Conservation (phyloP, 2,329 filamentous ascomycete genomes). For the Penicillium decumbens region DNA sequence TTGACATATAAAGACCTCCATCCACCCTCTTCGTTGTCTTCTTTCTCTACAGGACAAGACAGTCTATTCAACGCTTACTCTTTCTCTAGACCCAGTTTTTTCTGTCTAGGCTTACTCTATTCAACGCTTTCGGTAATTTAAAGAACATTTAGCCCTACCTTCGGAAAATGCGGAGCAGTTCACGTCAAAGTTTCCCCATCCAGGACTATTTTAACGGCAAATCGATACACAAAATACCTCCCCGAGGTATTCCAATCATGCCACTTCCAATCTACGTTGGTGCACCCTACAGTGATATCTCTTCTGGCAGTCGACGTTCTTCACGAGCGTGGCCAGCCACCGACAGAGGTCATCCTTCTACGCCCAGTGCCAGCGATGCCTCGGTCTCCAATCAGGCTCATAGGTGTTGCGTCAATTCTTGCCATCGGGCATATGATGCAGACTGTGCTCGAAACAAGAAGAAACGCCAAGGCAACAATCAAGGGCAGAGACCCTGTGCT, state of each 20-base stretch:
- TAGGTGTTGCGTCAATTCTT: neutral
- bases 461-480: neutral
- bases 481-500: neutral
- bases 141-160: neutral
- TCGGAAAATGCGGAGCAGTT: neutral
- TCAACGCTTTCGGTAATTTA: neutral
- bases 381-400: neutral
- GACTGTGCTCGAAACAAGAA: neutral
- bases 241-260: constrained; percentile 15
- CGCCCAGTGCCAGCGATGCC: constrained; percentile 3
- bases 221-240: constrained; percentile 3
- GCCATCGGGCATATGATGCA: neutral
- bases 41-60: neutral
- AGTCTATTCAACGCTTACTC: neutral
- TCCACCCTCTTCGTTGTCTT: neutral
- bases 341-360: constrained; percentile 1
- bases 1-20: neutral
- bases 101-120: neutral
- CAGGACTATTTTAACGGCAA: neutral
- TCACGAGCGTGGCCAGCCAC: constrained; percentile 1
- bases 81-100: neutral
- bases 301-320: constrained; percentile 5
- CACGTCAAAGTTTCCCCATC: neutral
- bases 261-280: constrained; percentile 5
- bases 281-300: neutral